Evolutionary conservation across 768 basidiomycete species (phyloP).

Genomic region (Phaffia australis): DNA sequence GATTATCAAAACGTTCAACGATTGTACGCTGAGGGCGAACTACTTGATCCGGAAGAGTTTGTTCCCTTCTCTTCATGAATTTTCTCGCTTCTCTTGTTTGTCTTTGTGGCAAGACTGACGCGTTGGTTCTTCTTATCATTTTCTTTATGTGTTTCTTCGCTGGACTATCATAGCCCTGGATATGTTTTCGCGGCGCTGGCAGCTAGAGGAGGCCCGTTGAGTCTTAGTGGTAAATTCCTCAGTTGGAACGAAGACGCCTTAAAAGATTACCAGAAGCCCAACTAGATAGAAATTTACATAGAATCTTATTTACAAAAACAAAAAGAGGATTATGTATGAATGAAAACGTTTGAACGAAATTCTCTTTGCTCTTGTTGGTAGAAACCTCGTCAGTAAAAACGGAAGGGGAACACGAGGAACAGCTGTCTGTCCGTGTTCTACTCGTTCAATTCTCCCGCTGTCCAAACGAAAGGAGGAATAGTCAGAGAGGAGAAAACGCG

Average conservation of each 20-base stretch:
- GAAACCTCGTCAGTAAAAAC: too few relatives aligned
- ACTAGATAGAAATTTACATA: too few relatives aligned
- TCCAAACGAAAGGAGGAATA: too few relatives aligned
- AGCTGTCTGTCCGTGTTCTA: too few relatives aligned
- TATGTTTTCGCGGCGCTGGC: conserved; percentile 27
- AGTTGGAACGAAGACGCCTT: conserved; percentile 26
- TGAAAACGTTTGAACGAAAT: too few relatives aligned
- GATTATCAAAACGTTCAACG: conserved; percentile 24
- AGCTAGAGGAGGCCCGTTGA: conserved; percentile 8
- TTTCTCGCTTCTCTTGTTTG: background rate
- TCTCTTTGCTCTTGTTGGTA: too few relatives aligned
- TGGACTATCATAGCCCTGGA: conserved; percentile 20
- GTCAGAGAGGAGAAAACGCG: too few relatives aligned
- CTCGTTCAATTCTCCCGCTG: too few relatives aligned
- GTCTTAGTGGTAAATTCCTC: conserved; percentile 25
- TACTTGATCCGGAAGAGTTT: conserved; percentile 26
- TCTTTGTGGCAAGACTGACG: background rate
- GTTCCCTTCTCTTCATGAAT: background rate
- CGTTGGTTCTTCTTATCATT: background rate
- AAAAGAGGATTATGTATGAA: too few relatives aligned
- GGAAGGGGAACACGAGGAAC: too few relatives aligned
- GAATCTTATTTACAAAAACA: too few relatives aligned
- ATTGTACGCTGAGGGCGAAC: conserved; percentile 24
- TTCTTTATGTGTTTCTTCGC: background rate
- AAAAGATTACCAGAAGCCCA: conserved; percentile 23